Conservation (phyloP, 495 filamentous ascomycete species). For the Podospora fimiseda region DNA sequence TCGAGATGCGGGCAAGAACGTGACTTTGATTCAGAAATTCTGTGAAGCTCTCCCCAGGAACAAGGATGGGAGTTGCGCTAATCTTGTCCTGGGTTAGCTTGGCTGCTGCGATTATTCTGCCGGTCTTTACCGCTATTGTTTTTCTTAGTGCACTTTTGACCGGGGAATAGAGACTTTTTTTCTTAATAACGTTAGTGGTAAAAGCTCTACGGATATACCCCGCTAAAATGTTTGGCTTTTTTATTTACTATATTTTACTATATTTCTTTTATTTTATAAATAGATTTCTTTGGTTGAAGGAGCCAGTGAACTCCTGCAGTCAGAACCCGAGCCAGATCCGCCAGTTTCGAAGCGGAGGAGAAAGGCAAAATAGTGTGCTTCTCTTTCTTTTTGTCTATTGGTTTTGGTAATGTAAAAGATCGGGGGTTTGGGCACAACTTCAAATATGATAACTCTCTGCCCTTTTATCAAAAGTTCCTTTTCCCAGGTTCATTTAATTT, state of each 20-base stretch:
- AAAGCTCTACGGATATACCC: constrained; percentile 19
- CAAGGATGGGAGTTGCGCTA: constrained; percentile 10
- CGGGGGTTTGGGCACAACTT: constrained; percentile 6
- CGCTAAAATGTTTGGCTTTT: neutral
- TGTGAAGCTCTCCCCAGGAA: constrained; percentile 14
- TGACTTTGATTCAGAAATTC: constrained; percentile 21
- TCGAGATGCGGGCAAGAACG: neutral
- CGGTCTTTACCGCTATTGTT: constrained; percentile 20
- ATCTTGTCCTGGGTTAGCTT: constrained; percentile 8
- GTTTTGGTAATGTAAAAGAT: neutral
- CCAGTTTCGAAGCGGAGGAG: constrained; percentile 20
- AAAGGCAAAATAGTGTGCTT: constrained; percentile 19
- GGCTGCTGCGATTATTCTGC: constrained; percentile 10
- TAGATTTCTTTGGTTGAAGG: constrained; percentile 20
- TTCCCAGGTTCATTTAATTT: constrained; percentile 4
- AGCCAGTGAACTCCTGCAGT: constrained; percentile 19
- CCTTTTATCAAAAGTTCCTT: constrained; percentile 2
- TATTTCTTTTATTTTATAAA: no score
- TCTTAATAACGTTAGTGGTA: no score
- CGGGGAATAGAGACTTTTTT: neutral
- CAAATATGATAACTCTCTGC: constrained; percentile 7
- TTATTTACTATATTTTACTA: no score
- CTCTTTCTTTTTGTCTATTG: neutral
- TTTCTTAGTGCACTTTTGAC: no score
- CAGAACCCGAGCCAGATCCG: constrained; percentile 19